These are phyloP conservation scores for Coniferiporia sulphurascens DNA, from an alignment of 1,284 basidiomycete genomes.

Conservation along the genomic window DNA sequence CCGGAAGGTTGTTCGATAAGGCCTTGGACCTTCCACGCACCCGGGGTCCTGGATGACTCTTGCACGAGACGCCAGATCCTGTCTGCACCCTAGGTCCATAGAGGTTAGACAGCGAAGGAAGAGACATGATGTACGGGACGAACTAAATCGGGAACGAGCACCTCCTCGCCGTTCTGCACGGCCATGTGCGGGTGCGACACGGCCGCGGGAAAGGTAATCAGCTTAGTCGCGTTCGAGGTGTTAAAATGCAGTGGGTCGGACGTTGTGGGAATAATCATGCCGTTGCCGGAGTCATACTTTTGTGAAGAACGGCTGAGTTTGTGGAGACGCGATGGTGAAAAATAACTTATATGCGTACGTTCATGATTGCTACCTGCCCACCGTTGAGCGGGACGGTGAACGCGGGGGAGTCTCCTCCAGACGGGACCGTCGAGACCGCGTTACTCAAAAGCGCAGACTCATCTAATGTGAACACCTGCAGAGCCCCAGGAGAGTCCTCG, in stretches of 20 bases:
- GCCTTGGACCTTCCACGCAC: conserved; percentile 51
- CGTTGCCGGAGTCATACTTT: conserved; percentile 56
- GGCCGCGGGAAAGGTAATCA: conserved; percentile 50
- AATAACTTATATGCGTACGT: conserved; percentile 34
- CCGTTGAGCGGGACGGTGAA: conserved; percentile 46
- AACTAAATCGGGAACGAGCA: conserved; percentile 64
- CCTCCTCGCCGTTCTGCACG: conserved; percentile 44
- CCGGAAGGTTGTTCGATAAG: conserved; percentile 56
- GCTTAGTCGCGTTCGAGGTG: conserved; percentile 27
- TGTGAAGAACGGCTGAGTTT: neutral
- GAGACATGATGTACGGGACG: conserved; percentile 19
- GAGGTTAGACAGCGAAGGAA: neutral
- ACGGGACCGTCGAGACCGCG: conserved; percentile 42
- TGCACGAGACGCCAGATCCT: conserved; percentile 57
- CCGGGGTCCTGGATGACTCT: conserved; percentile 29
- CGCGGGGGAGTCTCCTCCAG: conserved; percentile 49
- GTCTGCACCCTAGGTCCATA: conserved; percentile 48
- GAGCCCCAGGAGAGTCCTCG: conserved; percentile 38
- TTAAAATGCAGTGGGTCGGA: conserved; percentile 38
- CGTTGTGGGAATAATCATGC: conserved; percentile 45
- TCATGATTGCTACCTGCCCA: conserved; percentile 55
- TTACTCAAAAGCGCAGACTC: conserved; percentile 39
- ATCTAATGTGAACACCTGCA: conserved; percentile 55
- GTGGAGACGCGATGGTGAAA: neutral
- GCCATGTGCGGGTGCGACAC: conserved; percentile 63